phyloP scores from a whole-genome alignment of 2,329 filamentous ascomycete species.

The Chaetomiaceae sp. region DNA sequence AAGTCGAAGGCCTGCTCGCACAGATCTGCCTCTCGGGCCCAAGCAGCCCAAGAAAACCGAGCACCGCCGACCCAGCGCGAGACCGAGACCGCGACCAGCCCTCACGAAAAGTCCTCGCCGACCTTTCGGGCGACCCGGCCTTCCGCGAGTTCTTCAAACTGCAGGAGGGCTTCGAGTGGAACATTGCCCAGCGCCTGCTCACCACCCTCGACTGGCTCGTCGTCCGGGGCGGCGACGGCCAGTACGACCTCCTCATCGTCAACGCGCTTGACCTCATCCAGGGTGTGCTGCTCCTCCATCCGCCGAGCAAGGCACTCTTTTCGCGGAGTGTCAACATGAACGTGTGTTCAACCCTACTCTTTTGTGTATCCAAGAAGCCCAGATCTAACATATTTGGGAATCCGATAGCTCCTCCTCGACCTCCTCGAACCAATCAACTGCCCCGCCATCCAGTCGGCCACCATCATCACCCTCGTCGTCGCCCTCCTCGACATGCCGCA shows the following conservation, averaged over 20 bases:
- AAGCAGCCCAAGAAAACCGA: constrained; percentile 32
- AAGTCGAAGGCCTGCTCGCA: constrained; percentile 88
- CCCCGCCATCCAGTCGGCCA: constrained; percentile 84
- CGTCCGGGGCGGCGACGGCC: constrained; percentile 74
- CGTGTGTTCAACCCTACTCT: constrained; percentile 41
- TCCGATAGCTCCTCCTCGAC: constrained; percentile 69
- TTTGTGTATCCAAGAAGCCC: not conserved
- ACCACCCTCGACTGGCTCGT: constrained; percentile 81
- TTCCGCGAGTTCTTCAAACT: constrained; percentile 95
- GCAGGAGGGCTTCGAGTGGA: constrained; percentile 97
- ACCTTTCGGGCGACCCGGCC: constrained; percentile 75
- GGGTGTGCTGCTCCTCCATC: constrained; percentile 81
- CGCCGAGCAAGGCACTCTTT: constrained; percentile 83
- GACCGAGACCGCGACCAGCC: constrained; percentile 25
- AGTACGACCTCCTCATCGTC: constrained; percentile 84
- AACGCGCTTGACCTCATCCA: constrained; percentile 85
- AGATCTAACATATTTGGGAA: not conserved
- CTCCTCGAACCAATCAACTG: constrained; percentile 90
- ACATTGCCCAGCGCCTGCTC: constrained; percentile 82
- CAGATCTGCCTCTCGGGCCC: constrained; percentile 78
- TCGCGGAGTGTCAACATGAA: constrained; percentile 93
- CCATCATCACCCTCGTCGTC: constrained; percentile 83
- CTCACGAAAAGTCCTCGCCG: constrained; percentile 58
- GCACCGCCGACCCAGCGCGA: not conserved
- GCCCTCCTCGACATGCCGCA: constrained; percentile 79